Base-by-base conservation (phyloP, 2,329 filamentous ascomycete species). In the Monosporascus sp. region DNA sequence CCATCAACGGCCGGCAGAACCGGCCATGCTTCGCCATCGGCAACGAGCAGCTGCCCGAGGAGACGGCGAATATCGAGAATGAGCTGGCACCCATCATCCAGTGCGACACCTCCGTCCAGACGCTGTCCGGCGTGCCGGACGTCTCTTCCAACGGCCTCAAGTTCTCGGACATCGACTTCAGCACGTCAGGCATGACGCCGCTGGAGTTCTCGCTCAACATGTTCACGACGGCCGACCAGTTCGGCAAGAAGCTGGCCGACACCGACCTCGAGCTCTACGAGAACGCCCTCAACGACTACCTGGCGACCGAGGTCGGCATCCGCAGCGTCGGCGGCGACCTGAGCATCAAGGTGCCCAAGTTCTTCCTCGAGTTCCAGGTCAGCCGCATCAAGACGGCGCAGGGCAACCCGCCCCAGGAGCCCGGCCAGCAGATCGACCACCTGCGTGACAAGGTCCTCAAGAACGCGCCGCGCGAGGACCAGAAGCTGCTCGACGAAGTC, bases 331-430 rank as follows among this genome's bases (percentile, higher is more conserved):
- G 74, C 9, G 81, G 81, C 2, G 73, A 62, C 52, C 68, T 85
- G 18, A 77, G 73, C 2, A 78, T 85, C 68, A 84, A 85, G 67
- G 78, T 80, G 5, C 82, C 82, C 56, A 85, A 85, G 67, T 85
- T 85, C 75, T 85, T 85, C 65, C 65, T 85, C 43, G 70, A 76
- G 54, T 79, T 83, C 65, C 82, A 85, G 67, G 74, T 84, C 36
- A 76, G 77, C 41, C 72, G 81, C 22, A 83, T 85, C 58, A 73
- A 80, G 67, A 81, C 80, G 0, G 82, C 82, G 0, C 79, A 83
- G 69, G 81, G 82, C 0, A 77, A 76, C 50, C 66, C 75, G 43
- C 80, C 80, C 2, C 70, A 72, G 0, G 76, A 70, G n/a, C 67
- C 81, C 0, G 78, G 76, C 8, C 67, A 71, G 62, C 77, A 78